Evolutionary conservation across 1,139 yeast species (phyloP).

Genomic region (Hyphopichia fennica): DNA sequence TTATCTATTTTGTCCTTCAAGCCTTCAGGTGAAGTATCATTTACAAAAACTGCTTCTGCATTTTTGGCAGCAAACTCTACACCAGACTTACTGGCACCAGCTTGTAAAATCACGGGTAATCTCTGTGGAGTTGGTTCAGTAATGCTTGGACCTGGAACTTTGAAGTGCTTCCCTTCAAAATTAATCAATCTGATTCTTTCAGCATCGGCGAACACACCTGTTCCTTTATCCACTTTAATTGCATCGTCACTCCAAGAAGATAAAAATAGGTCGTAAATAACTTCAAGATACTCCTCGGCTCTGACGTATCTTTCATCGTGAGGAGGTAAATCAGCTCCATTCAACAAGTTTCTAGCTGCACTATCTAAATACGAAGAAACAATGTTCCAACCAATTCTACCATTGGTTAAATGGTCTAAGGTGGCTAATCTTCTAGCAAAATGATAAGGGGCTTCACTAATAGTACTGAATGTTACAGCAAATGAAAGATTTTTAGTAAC

Average conservation of each 20-base stretch:
- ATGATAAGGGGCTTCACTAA: constrained; percentile 46
- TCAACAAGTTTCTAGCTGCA: constrained; percentile 39
- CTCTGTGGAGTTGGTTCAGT: constrained; percentile 47
- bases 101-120: constrained; percentile 47
- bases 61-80: constrained; percentile 44
- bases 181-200: constrained; percentile 40
- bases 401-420: constrained; percentile 43
- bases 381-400: constrained; percentile 49
- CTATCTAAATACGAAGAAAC: constrained; percentile 42
- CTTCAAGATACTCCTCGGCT: constrained; percentile 43
- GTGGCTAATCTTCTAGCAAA: constrained; percentile 45
- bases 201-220: constrained; percentile 39
- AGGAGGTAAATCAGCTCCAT: constrained; percentile 33
- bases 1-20: constrained; percentile 27
- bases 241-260: constrained; percentile 51
- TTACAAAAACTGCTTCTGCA: constrained; percentile 44
- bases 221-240: constrained; percentile 30
- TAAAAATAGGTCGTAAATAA: constrained; percentile 37
- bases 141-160: constrained; percentile 47
- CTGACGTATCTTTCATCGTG: constrained; percentile 41
- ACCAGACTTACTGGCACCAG: constrained; percentile 48
- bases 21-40: constrained; percentile 28
- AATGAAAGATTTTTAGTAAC: constrained; percentile 39
- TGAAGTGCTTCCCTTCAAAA: constrained; percentile 39
- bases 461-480: constrained; percentile 45